phyloP scores from a whole-genome alignment of 139 green algal genomes.

The Coelastrella sp. region DNA sequence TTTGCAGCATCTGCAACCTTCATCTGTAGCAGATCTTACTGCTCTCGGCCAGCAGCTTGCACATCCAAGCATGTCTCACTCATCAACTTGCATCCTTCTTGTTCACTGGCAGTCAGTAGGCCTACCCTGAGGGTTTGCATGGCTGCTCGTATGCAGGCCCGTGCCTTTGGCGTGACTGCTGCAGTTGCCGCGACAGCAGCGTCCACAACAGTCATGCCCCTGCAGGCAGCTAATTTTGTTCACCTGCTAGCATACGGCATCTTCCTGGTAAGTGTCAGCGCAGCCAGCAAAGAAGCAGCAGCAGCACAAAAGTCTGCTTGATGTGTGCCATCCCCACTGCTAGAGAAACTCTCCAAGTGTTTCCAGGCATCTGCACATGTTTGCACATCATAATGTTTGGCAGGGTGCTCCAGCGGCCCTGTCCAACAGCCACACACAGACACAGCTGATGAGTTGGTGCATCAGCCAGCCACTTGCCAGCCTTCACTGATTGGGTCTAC shows the following conservation, averaged over 20 bases:
- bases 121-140: not conserved
- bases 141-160: conserved; percentile 21
- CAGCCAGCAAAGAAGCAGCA: not conserved
- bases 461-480: no score
- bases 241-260: conserved; percentile 25
- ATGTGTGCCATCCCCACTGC: not conserved
- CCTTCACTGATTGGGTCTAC: not conserved
- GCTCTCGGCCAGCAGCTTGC: no score
- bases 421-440: no score
- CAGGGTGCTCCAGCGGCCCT: not conserved
- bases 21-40: no score
- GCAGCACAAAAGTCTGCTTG: not conserved
- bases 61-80: no score
- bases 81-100: no score
- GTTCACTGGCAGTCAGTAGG: no score
- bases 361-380: not conserved
- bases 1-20: no score
- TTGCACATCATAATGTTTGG: not conserved
- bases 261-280: conserved; percentile 20
- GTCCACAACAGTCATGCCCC: conserved; percentile 38
- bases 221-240: conserved; percentile 39
- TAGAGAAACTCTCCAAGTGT: no score
- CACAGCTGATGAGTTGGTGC: no score
- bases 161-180: conserved; percentile 32
- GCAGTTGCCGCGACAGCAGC: conserved; percentile 28